Percentiles rank a stretch among this genome's conserved stretches.
phyloP scores from a whole-genome alignment of 202 grass and related monocot species.

The Thinopyrum obtusiflorum region DNA sequence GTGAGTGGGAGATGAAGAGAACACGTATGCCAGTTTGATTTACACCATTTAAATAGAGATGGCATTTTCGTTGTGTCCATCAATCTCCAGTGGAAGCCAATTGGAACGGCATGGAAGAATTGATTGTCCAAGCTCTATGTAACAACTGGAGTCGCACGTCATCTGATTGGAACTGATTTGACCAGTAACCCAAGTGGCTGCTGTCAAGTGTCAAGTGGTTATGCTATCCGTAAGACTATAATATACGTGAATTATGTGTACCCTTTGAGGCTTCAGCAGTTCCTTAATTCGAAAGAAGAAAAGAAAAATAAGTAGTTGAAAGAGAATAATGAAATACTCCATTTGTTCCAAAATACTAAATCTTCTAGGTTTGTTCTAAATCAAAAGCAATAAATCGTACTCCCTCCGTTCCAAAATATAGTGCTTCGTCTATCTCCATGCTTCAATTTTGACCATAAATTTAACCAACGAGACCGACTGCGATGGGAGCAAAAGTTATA shows the following conservation, averaged over 20 bases:
- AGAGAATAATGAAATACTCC: no score
- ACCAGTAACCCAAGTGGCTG: constrained; percentile 3
- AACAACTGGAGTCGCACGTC: constrained; percentile 8
- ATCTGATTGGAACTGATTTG: constrained; percentile 24
- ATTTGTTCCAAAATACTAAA: no score
- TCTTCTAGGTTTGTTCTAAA: no score
- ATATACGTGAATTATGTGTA: neutral
- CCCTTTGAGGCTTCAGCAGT: neutral
- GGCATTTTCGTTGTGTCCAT: neutral
- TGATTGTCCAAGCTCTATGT: neutral
- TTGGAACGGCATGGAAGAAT: constrained; percentile 2
- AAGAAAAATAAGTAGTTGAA: no score
- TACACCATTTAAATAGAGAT: constrained; percentile 2
- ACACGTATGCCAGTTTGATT: constrained; percentile 26
- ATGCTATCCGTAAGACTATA: neutral
- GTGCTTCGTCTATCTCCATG: no score
- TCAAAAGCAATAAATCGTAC: neutral
- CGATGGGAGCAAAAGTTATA: no score
- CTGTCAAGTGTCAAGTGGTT: constrained; percentile 4
- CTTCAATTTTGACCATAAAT: no score
- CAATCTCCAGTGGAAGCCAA: neutral
- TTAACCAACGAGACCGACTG: no score
- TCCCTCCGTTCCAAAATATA: no score
- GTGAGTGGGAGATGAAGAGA: constrained; percentile 6
- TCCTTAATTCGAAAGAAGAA: neutral